A percentile compares a stretch with the other conserved stretches of the same genome.
phyloP scores from a whole-genome alignment of 495 filamentous ascomycete genomes.

The Penicillium malachiteum region DNA sequence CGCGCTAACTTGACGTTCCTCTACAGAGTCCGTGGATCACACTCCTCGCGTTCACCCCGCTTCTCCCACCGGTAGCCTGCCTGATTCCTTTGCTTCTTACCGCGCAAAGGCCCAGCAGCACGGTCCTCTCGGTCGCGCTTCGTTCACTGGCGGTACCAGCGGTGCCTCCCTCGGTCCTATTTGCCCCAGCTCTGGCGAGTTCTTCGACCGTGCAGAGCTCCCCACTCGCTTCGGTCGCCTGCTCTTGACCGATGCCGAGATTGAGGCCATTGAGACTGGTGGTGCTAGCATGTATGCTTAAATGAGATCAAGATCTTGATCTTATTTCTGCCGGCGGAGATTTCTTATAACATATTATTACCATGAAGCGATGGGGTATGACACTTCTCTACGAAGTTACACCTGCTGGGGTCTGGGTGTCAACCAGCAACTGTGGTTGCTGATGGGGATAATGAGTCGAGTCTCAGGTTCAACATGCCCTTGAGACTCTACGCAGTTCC shows the following conservation, averaged over 20 bases:
- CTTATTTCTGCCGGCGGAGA: constrained; percentile 17
- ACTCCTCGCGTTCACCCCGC: constrained; percentile 61
- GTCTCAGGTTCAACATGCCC: background rate
- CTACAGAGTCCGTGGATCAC: constrained; percentile 70
- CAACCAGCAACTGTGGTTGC: constrained; percentile 8
- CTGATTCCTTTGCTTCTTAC: constrained; percentile 84
- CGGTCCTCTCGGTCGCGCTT: constrained; percentile 66
- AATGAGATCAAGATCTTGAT: constrained; percentile 11
- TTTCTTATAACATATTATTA: constrained; percentile 2
- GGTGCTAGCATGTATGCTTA: constrained; percentile 69
- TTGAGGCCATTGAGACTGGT: constrained; percentile 91
- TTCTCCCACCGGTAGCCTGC: constrained; percentile 59
- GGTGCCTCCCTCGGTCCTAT: constrained; percentile 72
- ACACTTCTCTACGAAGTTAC: constrained; percentile 16
- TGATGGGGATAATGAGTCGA: background rate
- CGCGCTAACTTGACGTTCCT: background rate
- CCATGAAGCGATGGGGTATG: constrained; percentile 25
- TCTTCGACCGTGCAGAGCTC: constrained; percentile 86
- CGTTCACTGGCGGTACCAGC: constrained; percentile 50
- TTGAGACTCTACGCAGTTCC: background rate
- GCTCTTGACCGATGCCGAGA: constrained; percentile 74
- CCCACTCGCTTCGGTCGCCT: constrained; percentile 76
- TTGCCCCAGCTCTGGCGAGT: constrained; percentile 66
- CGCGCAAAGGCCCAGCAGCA: constrained; percentile 90
- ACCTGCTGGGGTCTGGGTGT: constrained; percentile 6